Evolutionary conservation across 2,329 filamentous ascomycete species (phyloP), one percentile per base, ranked within the genome.

Genomic region (Sarocladiaceae sp.): DNA sequence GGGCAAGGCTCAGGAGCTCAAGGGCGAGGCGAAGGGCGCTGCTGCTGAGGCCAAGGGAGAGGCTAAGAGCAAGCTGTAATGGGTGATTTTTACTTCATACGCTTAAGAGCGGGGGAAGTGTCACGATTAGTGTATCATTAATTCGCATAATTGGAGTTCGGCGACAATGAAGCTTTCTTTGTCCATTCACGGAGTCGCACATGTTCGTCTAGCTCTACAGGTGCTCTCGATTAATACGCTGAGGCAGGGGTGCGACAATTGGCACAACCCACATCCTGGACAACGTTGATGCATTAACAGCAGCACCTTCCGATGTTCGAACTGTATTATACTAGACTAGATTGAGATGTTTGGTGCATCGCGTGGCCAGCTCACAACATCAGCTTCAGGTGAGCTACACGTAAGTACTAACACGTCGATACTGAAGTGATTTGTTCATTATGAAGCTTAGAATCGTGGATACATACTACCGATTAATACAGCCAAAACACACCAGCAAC

Each of bases 11-110:
- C 50, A 61, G 23, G 63, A 65, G 57, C 51, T 71, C 17, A 60
- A 60, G 50, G 71, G 70, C 49, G 61, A 73, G 54, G 69, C 68
- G 3, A 62, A 77, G 59, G 73, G 72, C 1, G 64, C 64, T 35
- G 67, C 65, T 7, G 86, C 66, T 51, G 56, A 71, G 60, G 56
- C 62, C 8, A 64, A 68, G 63, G 59, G 60, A 51, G 56, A 71
- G 60, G 56, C 62, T 7, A 64, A 68, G 63, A 59, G 60, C 53
- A 67, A 62, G 54, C 28, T 48, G 44, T 48, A 33, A 33, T 29
- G 22, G 10, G 31, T 25, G 11, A 17, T 28, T 18, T 20, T 22
- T 7, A 29, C 13, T 12, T 3, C 17, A 8, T 4, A 10, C n/a
- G n/a, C n/a, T 28, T 4, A 18, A 28, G 22, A 7, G 29, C 13